phyloP scores from a whole-genome alignment of 257 asterid species.

The Henckelia pumila region DNA sequence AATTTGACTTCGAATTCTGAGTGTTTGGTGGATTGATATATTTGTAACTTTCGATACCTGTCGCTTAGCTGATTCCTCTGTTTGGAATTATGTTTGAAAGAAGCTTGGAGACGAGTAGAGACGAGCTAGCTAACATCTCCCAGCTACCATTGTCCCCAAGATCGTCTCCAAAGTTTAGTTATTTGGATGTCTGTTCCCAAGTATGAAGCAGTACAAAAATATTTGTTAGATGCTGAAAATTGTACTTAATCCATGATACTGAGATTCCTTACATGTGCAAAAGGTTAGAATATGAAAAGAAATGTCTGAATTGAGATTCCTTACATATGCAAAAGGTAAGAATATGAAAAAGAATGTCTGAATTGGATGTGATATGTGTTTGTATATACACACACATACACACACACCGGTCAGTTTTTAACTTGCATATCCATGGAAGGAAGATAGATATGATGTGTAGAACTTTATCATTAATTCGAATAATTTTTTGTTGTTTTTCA shows the following conservation, averaged over 20 bases:
- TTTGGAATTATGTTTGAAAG: not conserved
- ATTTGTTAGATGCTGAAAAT: not conserved
- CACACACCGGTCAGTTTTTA: too few species aligned
- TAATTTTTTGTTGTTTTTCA: too few species aligned
- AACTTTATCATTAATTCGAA: too few species aligned
- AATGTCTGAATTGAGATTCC: not conserved
- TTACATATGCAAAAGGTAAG: too few species aligned
- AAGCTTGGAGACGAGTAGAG: not conserved
- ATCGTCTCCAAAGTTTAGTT: not conserved
- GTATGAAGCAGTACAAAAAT: not conserved
- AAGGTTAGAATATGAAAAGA: too few species aligned
- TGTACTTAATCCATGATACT: not conserved
- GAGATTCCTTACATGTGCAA: not conserved
- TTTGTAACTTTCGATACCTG: too few species aligned
- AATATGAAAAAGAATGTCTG: too few species aligned
- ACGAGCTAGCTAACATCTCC: not conserved
- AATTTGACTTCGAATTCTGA: not conserved
- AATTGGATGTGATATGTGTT: too few species aligned
- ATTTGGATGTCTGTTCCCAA: too few species aligned
- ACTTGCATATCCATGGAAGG: too few species aligned
- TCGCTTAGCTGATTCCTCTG: not conserved
- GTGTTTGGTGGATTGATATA: not conserved
- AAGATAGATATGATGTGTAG: too few species aligned
- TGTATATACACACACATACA: too few species aligned
- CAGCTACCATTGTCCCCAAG: not conserved